phyloP scores from a whole-genome alignment of 2,329 filamentous ascomycete genomes.

The Microcyclosporella mali region DNA sequence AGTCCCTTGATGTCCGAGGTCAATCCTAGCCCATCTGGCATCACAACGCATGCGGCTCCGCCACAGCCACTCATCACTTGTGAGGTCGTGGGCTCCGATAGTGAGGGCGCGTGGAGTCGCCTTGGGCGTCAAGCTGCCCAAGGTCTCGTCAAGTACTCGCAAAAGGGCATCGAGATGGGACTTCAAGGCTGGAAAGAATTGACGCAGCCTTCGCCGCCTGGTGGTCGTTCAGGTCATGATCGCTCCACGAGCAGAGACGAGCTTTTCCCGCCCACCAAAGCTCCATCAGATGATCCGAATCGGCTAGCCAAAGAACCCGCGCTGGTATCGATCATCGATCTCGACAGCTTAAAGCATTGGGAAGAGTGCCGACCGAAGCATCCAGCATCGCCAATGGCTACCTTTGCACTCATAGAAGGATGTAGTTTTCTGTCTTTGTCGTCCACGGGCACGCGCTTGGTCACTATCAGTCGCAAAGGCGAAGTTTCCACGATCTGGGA shows the following conservation, averaged over 20 bases:
- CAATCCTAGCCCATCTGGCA: constrained; percentile 50
- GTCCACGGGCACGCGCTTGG: constrained; percentile 64
- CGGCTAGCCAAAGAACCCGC: constrained; percentile 59
- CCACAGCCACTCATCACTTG: constrained; percentile 62
- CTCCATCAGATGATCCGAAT: constrained; percentile 49
- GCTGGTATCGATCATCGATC: constrained; percentile 67
- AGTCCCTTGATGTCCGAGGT: constrained; percentile 48
- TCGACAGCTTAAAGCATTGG: constrained; percentile 51
- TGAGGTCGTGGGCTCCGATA: constrained; percentile 64
- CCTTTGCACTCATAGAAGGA: constrained; percentile 64
- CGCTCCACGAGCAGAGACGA: constrained; percentile 15
- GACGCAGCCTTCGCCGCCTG: constrained; percentile 54
- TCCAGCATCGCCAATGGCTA: constrained; percentile 56
- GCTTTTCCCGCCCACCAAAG: constrained; percentile 69
- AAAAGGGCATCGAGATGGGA: constrained; percentile 58
- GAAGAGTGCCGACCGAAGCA: constrained; percentile 46
- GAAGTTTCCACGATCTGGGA: constrained; percentile 80
- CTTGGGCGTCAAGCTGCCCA: constrained; percentile 65
- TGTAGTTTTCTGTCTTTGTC: constrained; percentile 78
- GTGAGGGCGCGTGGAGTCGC: constrained; percentile 43
- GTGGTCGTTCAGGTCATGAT: constrained; percentile 11
- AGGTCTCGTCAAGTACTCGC: constrained; percentile 65
- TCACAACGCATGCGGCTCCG: constrained; percentile 58
- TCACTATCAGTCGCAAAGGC: constrained; percentile 77
- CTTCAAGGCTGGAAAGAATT: constrained; percentile 74